phyloP scores from a whole-genome alignment of 495 filamentous ascomycete genomes.

The Astrothelium macrocarpum region DNA sequence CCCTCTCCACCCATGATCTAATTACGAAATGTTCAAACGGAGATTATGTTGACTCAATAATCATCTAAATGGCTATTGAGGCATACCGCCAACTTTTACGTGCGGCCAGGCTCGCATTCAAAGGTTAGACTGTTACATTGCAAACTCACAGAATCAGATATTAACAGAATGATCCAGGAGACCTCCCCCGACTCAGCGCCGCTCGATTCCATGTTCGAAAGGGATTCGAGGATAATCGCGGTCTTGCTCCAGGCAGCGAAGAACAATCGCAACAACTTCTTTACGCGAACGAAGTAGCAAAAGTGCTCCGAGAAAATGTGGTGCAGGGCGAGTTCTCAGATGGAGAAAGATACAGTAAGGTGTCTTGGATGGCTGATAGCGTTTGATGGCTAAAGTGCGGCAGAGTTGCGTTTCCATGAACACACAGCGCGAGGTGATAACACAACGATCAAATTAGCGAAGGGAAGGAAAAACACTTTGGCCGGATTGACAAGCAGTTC shows the following conservation, averaged over 20 bases:
- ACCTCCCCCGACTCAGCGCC: constrained; percentile 52
- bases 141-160: background rate
- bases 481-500: background rate
- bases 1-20: background rate
- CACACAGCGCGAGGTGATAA: constrained; percentile 90
- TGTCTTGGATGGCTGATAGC: constrained; percentile 9
- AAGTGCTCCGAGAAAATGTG: constrained; percentile 70
- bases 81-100: constrained; percentile 82
- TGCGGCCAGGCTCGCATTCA: constrained; percentile 71
- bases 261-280: constrained; percentile 46
- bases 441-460: constrained; percentile 48
- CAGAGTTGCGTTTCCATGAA: constrained; percentile 80
- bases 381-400: background rate
- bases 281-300: constrained; percentile 75
- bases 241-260: constrained; percentile 43
- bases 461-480: constrained; percentile 22
- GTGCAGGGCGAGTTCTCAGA: constrained; percentile 61
- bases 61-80: constrained; percentile 49
- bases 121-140: constrained; percentile 44
- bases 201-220: constrained; percentile 61
- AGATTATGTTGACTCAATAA: background rate
- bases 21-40: background rate
- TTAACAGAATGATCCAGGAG: constrained; percentile 43
- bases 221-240: constrained; percentile 57
- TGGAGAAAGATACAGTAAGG: constrained; percentile 55